These are phyloP conservation scores for Bipolaris cookei DNA, from an alignment of 2,329 filamentous ascomycete genomes.

Conservation along the genomic window DNA sequence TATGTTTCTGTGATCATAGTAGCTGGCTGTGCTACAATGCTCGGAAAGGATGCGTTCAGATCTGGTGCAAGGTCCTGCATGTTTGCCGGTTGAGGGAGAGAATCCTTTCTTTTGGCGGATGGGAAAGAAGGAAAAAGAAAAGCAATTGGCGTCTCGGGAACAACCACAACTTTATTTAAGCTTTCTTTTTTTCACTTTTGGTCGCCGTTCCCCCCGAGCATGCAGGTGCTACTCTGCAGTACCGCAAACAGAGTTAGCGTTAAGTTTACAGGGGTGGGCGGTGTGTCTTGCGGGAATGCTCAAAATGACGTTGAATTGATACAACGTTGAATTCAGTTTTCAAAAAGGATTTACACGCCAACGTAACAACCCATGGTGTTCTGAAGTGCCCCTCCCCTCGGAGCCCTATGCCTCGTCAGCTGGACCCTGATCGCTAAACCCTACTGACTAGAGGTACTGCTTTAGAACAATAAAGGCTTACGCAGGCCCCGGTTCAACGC, in stretches of 20 bases:
- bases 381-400: neutral
- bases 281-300: neutral
- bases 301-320: constrained; percentile 16
- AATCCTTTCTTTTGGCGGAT: neutral
- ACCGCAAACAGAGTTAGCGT: neutral
- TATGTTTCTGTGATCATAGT: constrained; percentile 7
- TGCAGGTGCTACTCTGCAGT: neutral
- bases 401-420: neutral
- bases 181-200: neutral
- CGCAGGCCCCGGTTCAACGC: neutral
- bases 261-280: neutral
- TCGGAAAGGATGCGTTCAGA: neutral
- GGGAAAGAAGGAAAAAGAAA: neutral
- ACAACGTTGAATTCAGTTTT: neutral
- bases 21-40: neutral
- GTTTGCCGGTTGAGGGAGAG: neutral
- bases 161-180: neutral
- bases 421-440: neutral
- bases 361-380: neutral
- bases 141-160: neutral
- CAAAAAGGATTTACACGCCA: neutral
- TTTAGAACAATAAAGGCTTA: neutral
- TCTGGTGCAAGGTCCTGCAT: constrained; percentile 2
- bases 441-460: no score
- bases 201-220: neutral